Percentiles rank a stretch among this genome's conserved stretches.
Conservation (phyloP, 2,329 filamentous ascomycete genomes). For the Huntiella decipiens region DNA sequence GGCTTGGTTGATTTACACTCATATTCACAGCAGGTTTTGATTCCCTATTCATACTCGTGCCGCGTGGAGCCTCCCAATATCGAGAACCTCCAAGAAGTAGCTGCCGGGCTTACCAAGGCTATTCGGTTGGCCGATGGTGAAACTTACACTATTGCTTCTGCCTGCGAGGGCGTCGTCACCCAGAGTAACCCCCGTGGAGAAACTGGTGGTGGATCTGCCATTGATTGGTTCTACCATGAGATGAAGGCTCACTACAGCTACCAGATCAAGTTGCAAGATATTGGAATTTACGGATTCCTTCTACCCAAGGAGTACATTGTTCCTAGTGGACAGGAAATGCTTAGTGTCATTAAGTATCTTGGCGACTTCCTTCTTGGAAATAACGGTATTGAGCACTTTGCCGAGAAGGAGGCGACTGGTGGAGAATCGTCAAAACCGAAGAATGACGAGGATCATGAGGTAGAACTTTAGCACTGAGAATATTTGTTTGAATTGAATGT, state of each 20-base stretch:
- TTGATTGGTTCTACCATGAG: slow-evolving; percentile 93
- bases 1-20: slow-evolving; percentile 81
- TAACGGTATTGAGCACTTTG: slow-evolving; percentile 38
- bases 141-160: slow-evolving; percentile 57
- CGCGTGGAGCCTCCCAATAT: slow-evolving; percentile 57
- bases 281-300: slow-evolving; percentile 84
- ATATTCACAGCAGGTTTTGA: slow-evolving; percentile 87
- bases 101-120: slow-evolving; percentile 69
- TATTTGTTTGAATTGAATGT: neutral
- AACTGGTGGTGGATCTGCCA: slow-evolving; percentile 60
- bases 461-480: slow-evolving; percentile 3
- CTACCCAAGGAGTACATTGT: slow-evolving; percentile 73
- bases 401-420: slow-evolving; percentile 7
- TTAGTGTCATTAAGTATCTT: slow-evolving; percentile 67
- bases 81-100: slow-evolving; percentile 84
- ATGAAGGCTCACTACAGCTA: slow-evolving; percentile 68
- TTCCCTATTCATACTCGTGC: slow-evolving; percentile 82
- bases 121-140: slow-evolving; percentile 67
- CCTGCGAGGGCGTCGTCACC: slow-evolving; percentile 48
- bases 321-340: slow-evolving; percentile 73
- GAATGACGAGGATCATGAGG: slow-evolving; percentile 13
- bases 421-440: slow-evolving; percentile 2
- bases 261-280: slow-evolving; percentile 86
- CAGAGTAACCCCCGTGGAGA: slow-evolving; percentile 34
- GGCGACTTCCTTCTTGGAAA: slow-evolving; percentile 60